Evolutionary conservation across 768 basidiomycete genomes (phyloP), one percentile per base, ranked within the genome.

Genomic region (Aureoboletus auriporus): DNA sequence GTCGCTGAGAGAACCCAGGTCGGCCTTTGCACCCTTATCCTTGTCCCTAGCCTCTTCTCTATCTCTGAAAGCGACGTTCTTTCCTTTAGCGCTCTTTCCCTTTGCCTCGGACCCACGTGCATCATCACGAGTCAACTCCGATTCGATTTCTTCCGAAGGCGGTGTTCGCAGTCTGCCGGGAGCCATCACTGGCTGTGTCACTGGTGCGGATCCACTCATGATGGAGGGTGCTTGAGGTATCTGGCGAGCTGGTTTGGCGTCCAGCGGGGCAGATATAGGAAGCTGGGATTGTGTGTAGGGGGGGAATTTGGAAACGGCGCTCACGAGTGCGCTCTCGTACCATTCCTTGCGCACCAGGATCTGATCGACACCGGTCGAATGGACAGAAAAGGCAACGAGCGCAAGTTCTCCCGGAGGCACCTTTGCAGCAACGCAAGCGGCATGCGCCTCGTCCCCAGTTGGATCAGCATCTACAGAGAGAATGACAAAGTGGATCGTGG

Each of bases 401-500:
- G 89, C 87, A 33, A 91, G 71, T 54, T 90, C 85, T 35, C 86
- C 84, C 1, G 84, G 80, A 6, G 77, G 74, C 6, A 90, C 75
- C 59, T 90, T 90, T 3, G 89, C 89, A 4, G 89, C 89, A 17
- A 88, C 75, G 54, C 89, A 91, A 6, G 89, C 89, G 9, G 89
- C 89, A 58, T 84, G 82, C 0, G 89, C 87, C 64, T 91, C 89
- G 45, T 86, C 84, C 12, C 88, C 89, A 48, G 79, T 77, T 3
- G 88, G 88, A 65, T 91, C 89, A 5, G 86, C 83, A 57, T 92
- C 89, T 3, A 83, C 86, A 3, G 87, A 89, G 37, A 93, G 76
- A 46, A 93, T 89, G 57, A 92, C 89, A 63, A 93, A 90, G 64
- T 92, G 87, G 47, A 93, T 91, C 3, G 89, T 89, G 9, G 89